Conservation (phyloP, 768 basidiomycete species). For the Cystobasidiopsis lactophilus region DNA sequence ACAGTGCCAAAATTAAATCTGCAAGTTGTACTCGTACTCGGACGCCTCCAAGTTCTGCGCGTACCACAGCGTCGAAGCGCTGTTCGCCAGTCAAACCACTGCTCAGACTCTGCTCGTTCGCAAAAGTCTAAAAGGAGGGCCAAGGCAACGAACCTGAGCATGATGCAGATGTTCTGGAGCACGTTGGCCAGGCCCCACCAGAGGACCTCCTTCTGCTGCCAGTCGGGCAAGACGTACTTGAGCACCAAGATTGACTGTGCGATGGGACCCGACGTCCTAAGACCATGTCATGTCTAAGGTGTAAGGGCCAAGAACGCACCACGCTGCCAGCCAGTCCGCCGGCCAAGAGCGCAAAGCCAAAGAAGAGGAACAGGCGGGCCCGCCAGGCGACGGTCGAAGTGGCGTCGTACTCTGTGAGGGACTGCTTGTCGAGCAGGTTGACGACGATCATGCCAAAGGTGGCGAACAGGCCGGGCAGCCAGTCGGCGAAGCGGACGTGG, state of each 20-base stretch:
- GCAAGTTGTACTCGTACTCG: conserved; percentile 90
- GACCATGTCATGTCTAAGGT: not conserved
- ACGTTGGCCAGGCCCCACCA: conserved; percentile 93
- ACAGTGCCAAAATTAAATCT: too few relatives aligned
- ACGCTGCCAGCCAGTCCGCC: conserved; percentile 93
- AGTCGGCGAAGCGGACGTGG: conserved; percentile 75
- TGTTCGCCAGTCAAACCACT: conserved; percentile 26
- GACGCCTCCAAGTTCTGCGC: conserved; percentile 51
- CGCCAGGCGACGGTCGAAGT: conserved; percentile 64
- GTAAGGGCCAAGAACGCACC: conserved; percentile 34
- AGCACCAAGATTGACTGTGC: conserved; percentile 68
- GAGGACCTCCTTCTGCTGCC: conserved; percentile 44
- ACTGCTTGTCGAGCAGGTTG: conserved; percentile 85
- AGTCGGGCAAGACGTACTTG: conserved; percentile 61
- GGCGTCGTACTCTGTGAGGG: conserved; percentile 47
- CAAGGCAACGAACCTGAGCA: conserved; percentile 29
- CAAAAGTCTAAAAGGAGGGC: too few relatives aligned
- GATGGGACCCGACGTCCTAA: not conserved
- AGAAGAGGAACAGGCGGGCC: conserved; percentile 69
- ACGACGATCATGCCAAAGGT: conserved; percentile 77
- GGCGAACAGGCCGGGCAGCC: conserved; percentile 89
- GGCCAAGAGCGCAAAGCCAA: conserved; percentile 93
- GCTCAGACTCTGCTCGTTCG: not conserved
- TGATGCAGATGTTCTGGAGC: conserved; percentile 46
- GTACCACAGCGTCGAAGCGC: conserved; percentile 72